A percentile compares a stretch with the other conserved stretches of the same genome.
Evolutionary conservation across 306 rosid species (phyloP).

Genomic region (Vigna unguiculata): DNA sequence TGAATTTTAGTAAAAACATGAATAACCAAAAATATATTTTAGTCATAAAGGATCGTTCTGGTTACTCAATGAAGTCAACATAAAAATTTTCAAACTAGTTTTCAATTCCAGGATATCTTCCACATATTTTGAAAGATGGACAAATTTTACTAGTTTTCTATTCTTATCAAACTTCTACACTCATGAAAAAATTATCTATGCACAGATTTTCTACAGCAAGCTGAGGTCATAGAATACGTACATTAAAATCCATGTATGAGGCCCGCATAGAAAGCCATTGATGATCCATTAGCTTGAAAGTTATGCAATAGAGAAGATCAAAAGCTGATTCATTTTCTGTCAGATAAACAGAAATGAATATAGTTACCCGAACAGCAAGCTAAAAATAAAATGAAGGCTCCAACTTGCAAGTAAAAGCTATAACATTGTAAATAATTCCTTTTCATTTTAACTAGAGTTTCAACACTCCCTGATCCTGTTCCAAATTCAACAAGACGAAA

Average conservation of each 20-base stretch:
- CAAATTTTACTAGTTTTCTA: not conserved
- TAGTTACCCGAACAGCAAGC: conserved; percentile 31
- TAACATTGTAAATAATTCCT: not conserved
- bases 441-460: conserved; percentile 21
- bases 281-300: conserved; percentile 98
- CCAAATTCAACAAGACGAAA: not conserved
- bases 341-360: conserved; percentile 38
- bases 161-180: conserved; percentile 13
- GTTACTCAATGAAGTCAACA: conserved; percentile 8
- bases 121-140: not conserved
- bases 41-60: not conserved
- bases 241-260: conserved; percentile 98
- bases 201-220: conserved; percentile 5
- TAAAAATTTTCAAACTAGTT: not conserved
- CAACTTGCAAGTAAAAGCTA: conserved; percentile 18
- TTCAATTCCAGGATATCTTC: not conserved
- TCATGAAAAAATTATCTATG: conserved; percentile 8
- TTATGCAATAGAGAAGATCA: conserved; percentile 92
- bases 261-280: conserved; percentile 99
- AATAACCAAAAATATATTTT: too few species aligned
- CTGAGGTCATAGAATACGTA: conserved; percentile 54
- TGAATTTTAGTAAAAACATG: too few species aligned
- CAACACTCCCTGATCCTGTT: not conserved
- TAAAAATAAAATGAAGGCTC: conserved; percentile 17
- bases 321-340: conserved; percentile 92